Evolutionary conservation across 257 asterid genomes (phyloP).

Genomic region (Rubia yunnanensis): DNA sequence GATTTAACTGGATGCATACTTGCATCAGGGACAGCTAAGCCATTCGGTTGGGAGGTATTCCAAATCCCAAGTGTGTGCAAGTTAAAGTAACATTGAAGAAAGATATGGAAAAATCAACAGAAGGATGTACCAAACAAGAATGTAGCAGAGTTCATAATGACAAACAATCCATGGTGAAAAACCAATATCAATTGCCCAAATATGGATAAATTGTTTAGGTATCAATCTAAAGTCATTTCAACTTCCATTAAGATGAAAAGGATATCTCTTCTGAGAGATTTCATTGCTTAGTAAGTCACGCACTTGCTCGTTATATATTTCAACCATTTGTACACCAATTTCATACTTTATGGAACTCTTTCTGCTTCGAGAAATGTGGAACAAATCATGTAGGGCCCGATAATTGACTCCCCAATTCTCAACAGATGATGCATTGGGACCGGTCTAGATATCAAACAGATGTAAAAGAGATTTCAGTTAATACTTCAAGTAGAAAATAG

Average conservation of each 20-base stretch:
- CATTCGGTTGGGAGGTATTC: constrained; percentile 82
- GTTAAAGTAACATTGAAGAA: constrained; percentile 38
- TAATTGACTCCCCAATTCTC: constrained; percentile 91
- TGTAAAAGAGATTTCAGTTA: background rate
- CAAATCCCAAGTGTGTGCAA: constrained; percentile 62
- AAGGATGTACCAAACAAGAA: background rate
- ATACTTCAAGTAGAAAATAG: constrained; percentile 5
- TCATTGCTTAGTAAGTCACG: constrained; percentile 80
- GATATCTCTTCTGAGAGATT: constrained; percentile 69
- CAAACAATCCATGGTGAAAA: background rate
- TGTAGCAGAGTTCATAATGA: background rate
- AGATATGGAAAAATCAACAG: background rate
- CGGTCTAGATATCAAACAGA: constrained; percentile 47
- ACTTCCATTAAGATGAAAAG: constrained; percentile 28
- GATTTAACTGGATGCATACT: constrained; percentile 61
- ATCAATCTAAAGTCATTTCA: constrained; percentile 6
- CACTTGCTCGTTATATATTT: constrained; percentile 91
- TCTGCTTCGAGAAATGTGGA: constrained; percentile 55
- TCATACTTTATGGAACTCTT: constrained; percentile 55
- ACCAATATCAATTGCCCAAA: background rate
- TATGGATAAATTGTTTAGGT: background rate
- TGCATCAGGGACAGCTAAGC: constrained; percentile 92
- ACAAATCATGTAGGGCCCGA: constrained; percentile 74
- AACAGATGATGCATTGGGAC: constrained; percentile 78
- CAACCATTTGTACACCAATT: constrained; percentile 90